Evolutionary conservation across 495 filamentous ascomycete species (phyloP).

Genomic region (Aspergillus nidulans): DNA sequence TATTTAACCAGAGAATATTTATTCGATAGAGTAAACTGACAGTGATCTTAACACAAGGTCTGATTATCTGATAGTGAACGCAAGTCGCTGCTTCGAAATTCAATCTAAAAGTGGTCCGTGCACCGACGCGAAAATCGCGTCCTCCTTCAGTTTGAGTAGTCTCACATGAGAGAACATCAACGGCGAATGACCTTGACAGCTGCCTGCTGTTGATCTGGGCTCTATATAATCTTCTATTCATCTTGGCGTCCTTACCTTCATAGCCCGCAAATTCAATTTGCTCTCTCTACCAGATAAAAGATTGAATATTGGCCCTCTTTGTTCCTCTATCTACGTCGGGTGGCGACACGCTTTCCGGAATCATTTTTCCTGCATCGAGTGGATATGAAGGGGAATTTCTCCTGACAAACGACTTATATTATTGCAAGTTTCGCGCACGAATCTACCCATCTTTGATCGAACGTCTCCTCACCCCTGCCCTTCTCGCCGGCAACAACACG

Average conservation of each 20-base stretch:
- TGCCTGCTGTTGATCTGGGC: background rate
- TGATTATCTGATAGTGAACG: too few relatives aligned
- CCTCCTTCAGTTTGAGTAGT: background rate
- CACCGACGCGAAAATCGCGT: conserved; percentile 29
- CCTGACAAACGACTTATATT: background rate
- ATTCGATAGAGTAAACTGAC: too few relatives aligned
- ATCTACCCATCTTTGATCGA: conserved; percentile 28
- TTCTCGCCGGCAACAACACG: conserved; percentile 30
- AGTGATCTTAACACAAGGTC: too few relatives aligned
- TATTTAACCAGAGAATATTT: too few relatives aligned
- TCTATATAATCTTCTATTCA: background rate
- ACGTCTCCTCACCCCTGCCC: conserved; percentile 31
- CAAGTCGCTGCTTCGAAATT: conserved; percentile 2
- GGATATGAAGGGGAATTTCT: background rate
- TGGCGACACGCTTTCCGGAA: background rate
- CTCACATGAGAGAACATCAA: background rate
- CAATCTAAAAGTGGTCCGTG: conserved; percentile 38
- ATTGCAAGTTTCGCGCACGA: background rate
- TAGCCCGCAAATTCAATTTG: too few relatives aligned
- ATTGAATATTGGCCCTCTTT: too few relatives aligned
- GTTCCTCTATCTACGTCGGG: background rate
- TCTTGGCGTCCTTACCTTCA: too few relatives aligned
- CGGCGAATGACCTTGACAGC: background rate
- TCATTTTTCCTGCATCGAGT: background rate
- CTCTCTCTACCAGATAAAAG: too few relatives aligned